phyloP scores from a whole-genome alignment of 495 filamentous ascomycete species.

The Aspergillus indologenus region DNA sequence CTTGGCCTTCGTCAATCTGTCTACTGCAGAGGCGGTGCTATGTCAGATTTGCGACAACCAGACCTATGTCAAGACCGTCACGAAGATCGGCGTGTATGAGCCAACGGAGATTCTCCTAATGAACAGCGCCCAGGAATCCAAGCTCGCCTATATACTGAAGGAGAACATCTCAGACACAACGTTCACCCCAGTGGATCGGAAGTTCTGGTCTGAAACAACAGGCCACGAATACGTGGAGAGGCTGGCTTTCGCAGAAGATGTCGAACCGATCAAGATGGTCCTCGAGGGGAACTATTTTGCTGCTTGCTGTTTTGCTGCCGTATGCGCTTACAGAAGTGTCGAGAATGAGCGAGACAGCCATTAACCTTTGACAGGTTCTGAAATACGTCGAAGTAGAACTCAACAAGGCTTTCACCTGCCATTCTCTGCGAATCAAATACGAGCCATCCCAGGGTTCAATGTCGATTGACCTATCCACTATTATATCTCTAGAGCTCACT shows the following conservation, averaged over 20 bases:
- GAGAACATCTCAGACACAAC: constrained; percentile 54
- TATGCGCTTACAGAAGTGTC: constrained; percentile 38
- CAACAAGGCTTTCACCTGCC: constrained; percentile 61
- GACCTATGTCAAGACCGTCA: constrained; percentile 78
- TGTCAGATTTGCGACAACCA: constrained; percentile 90
- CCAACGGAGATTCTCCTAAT: constrained; percentile 73
- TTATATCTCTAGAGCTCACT: constrained; percentile 80
- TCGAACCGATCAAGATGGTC: constrained; percentile 72
- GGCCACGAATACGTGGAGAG: constrained; percentile 77
- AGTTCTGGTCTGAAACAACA: constrained; percentile 81
- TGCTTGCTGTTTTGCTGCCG: constrained; percentile 83
- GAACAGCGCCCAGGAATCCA: constrained; percentile 69
- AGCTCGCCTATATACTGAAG: constrained; percentile 71
- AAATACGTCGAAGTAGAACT: constrained; percentile 74
- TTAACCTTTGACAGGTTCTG: constrained; percentile 56
- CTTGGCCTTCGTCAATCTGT: constrained; percentile 82
- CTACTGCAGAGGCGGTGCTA: constrained; percentile 75
- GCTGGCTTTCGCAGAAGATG: constrained; percentile 72
- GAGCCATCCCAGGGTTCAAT: constrained; percentile 88
- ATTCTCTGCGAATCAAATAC: constrained; percentile 82
- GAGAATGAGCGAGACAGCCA: constrained; percentile 5
- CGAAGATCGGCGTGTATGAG: constrained; percentile 76
- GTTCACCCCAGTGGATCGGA: constrained; percentile 69
- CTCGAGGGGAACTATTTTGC: constrained; percentile 86
- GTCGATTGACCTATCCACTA: constrained; percentile 88